Base-by-base conservation (phyloP, 192 early-diverging fungal genomes). In the Dissophora globulifera region DNA sequence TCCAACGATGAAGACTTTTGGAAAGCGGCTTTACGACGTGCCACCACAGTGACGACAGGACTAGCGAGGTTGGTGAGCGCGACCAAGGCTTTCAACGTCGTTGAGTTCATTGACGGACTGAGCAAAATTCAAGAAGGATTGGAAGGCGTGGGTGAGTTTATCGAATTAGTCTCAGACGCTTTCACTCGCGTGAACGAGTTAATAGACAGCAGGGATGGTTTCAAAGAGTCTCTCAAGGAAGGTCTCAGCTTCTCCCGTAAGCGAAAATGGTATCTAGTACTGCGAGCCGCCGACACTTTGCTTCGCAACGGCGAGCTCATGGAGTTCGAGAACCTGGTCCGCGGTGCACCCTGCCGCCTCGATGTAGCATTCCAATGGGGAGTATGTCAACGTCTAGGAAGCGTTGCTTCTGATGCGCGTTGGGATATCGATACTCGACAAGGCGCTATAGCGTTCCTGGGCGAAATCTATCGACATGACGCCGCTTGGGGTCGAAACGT, bases 331-430 rank as follows among this genome's bases (percentile, higher is more conserved):
- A 47, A 3, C 1, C 16, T 59, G 25, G 58, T 59, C 45, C 20
- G 41, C 9, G 43, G 32, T 22, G 58, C 43, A 20, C 58, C 58
- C 4, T 59, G 58, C 32, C 58, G 26, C 4, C 32, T 3, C 19
- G 58, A 46, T 32, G 43, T n/a, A 19, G 30, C 42, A 1, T 59
- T 59, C 27, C 58, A 32, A 45, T 59, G 51, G 51, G 51, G 51
- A 17, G 11, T 53, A 17, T 53, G 51, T n/a, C 51, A 53, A 30
- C 27, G 51, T 16, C 58, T 59, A 8, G 58, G 58, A 30, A 3
- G 48, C 3, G 4, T 59, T 1, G 58, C 43, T 13, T 7, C 45
- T 22, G 13, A 45, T 30, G 20, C 58, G 3, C 4, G 5, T 19
- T 47, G 41, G 23, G 45, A 59, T 13, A n/a, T 6, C 26, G 17